Evolutionary conservation across 495 filamentous ascomycete species (phyloP).

Genomic region (Aspergillus homomorphus): DNA sequence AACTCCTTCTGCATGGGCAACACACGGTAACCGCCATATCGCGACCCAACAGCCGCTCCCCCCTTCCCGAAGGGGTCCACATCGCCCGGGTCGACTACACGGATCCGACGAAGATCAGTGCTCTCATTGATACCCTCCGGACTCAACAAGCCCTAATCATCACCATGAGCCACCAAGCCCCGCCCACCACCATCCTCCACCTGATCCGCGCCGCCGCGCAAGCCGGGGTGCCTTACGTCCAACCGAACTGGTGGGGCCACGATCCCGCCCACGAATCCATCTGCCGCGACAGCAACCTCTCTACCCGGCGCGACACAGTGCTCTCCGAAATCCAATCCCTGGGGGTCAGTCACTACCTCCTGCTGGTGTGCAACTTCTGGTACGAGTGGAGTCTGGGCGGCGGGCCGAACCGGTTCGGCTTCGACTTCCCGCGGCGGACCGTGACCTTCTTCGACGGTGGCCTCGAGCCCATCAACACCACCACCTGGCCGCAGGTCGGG

Average conservation of each 20-base stretch:
- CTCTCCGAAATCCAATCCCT: constrained; percentile 39
- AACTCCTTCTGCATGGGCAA: constrained; percentile 47
- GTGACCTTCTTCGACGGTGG: constrained; percentile 51
- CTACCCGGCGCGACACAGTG: not conserved
- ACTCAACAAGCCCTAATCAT: constrained; percentile 60
- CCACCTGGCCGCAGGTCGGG: constrained; percentile 46
- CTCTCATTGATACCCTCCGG: constrained; percentile 45
- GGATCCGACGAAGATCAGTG: constrained; percentile 32
- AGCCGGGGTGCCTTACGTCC: constrained; percentile 57
- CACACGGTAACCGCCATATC: constrained; percentile 54
- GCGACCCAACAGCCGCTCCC: constrained; percentile 38
- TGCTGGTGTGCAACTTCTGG: constrained; percentile 48
- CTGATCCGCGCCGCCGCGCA: constrained; percentile 58
- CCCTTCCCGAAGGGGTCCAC: constrained; percentile 42
- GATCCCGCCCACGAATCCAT: constrained; percentile 38
- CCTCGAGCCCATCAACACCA: constrained; percentile 31
- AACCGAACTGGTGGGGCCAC: constrained; percentile 57
- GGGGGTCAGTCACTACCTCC: constrained; percentile 49
- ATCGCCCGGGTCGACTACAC: constrained; percentile 47
- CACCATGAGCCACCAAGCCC: constrained; percentile 44
- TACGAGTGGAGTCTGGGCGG: constrained; percentile 49
- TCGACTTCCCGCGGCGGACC: constrained; percentile 38
- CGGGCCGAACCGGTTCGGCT: constrained; percentile 33
- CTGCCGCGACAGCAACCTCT: constrained; percentile 31
- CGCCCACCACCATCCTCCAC: constrained; percentile 39